These are phyloP conservation scores for Saccharomyces paradoxus DNA, from an alignment of 805 yeast species.

Conservation along the genomic window DNA sequence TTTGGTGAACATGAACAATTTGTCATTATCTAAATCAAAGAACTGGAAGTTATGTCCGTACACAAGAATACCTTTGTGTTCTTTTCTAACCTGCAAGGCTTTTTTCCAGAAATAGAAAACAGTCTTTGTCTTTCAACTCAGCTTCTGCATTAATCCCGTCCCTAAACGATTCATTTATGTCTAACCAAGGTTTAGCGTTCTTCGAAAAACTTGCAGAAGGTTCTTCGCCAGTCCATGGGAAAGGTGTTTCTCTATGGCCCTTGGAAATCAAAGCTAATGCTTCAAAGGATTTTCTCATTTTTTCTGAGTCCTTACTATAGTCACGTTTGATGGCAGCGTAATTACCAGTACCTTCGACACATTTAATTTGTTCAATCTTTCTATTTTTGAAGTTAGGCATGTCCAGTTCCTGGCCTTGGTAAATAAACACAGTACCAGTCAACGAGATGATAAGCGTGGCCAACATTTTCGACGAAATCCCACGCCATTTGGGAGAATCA, in stretches of 20 bases:
- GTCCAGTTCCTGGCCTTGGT: background rate
- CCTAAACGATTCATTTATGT: background rate
- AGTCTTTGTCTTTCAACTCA: background rate
- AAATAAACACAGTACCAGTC: background rate
- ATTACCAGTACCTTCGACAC: background rate
- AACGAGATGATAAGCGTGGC: background rate
- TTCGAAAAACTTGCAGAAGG: background rate
- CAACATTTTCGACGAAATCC: background rate
- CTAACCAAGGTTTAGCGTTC: background rate
- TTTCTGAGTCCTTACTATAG: background rate
- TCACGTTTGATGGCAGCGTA: background rate
- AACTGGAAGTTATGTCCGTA: background rate
- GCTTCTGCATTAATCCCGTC: background rate
- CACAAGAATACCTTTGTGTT: conserved; percentile 39
- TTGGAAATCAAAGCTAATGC: background rate
- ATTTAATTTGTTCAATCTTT: background rate
- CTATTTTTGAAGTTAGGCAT: background rate
- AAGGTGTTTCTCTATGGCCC: background rate
- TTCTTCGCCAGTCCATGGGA: background rate
- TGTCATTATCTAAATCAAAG: background rate
- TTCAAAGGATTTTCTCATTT: background rate
- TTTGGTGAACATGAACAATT: background rate
- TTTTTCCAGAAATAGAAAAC: background rate
- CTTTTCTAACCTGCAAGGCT: background rate
- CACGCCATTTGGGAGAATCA: background rate